Evolutionary conservation across 176 grass and related monocot genomes (phyloP), one percentile per base, ranked within the genome.

Genomic region (Carex pumila): DNA sequence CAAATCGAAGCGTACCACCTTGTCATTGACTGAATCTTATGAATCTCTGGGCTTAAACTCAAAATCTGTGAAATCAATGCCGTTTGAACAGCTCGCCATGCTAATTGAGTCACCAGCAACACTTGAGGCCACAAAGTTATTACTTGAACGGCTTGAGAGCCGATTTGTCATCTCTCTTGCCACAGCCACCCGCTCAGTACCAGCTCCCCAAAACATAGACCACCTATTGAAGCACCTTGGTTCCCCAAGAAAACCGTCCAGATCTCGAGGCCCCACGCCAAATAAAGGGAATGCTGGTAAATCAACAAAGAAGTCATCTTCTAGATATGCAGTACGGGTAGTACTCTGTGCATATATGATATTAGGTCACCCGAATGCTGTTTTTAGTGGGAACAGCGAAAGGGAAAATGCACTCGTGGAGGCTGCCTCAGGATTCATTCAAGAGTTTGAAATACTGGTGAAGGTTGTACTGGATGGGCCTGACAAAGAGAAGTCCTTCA

Each of bases 271-370:
- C 71, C 55, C 47, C 68, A 61, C 32, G 29, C 53, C 83, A 18
- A 94, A 87, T 85, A 92, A 87, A 86, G 53, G 71, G 32, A 87
- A 34, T 64, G 85, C 55, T 63, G 76, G 83, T 79, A 86, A 83
- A 72, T 43, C 62, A 88, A 85, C 68, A 84, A 98, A 32, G 74
- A 74, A 86, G 69, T 82, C 61, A 36, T 17, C 58, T 49, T 54
- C 93, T 31, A 89, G 96, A 67, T 99, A 99, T 87, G 86, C 91
- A 29, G 88, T 90, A 29, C 88, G 96, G 83, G 89, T 99, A 15
- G 90, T 92, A 22, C 93, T 99, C 14, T 99, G 93, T 85, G 90
- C 96, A 83, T 99, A 99, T 85, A 99, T 99, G 96, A 92, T 99
- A 89, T 77, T 99, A 79, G 92, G 91, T 65, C 96, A 99, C 86